Conservation (phyloP, 169 alveolate genomes). For the Theileria sp. region DNA sequence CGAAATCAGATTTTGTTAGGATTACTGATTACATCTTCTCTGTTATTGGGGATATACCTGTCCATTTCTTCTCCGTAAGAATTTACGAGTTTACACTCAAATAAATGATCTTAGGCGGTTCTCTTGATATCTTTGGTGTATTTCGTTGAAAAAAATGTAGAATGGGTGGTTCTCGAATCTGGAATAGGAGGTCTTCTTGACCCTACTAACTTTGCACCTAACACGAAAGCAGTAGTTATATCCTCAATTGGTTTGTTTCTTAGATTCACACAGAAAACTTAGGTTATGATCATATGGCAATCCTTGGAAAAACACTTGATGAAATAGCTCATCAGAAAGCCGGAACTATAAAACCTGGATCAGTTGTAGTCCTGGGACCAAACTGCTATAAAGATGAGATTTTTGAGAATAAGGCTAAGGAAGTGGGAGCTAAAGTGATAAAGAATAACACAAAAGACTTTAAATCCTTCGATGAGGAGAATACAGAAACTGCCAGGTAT, state of each 20-base stretch:
- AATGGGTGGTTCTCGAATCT: conserved; percentile 86
- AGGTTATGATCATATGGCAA: conserved; percentile 84
- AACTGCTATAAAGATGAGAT: conserved; percentile 63
- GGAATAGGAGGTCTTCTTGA: conserved; percentile 91
- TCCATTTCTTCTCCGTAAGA: conserved; percentile 30
- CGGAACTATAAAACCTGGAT: conserved; percentile 82
- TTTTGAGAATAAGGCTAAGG: conserved; percentile 52
- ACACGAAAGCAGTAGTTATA: conserved; percentile 80
- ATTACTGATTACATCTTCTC: conserved; percentile 20
- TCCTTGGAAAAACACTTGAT: conserved; percentile 83
- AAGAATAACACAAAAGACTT: conserved; percentile 38
- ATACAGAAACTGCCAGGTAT: conserved; percentile 70
- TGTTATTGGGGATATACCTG: not conserved
- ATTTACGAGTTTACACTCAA: not conserved
- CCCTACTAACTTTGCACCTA: conserved; percentile 82
- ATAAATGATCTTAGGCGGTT: not conserved
- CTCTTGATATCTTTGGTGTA: conserved; percentile 68
- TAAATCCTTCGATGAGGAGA: conserved; percentile 55
- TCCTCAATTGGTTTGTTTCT: conserved; percentile 81
- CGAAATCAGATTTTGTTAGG: conserved; percentile 61
- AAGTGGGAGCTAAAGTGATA: conserved; percentile 26
- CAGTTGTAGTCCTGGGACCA: conserved; percentile 86
- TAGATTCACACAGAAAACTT: not conserved
- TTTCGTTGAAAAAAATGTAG: conserved; percentile 73
- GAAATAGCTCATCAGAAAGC: conserved; percentile 86